Conservation (phyloP, 1,139 yeast species). For the Sugiyamaella novakii region DNA sequence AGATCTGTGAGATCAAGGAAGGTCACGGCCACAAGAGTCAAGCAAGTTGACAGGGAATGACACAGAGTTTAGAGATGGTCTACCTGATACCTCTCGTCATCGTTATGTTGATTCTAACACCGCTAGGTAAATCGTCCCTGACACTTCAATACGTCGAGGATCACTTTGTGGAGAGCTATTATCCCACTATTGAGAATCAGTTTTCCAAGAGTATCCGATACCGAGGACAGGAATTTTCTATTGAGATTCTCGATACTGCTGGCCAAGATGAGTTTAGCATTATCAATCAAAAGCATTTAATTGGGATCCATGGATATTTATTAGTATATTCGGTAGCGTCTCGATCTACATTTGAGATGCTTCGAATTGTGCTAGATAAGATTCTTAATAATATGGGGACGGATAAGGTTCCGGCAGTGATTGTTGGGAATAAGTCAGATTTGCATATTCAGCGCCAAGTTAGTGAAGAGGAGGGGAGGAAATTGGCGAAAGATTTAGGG, state of each 20-base stretch:
- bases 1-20: too few species aligned
- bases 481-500: slow-evolving; percentile 59
- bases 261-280: slow-evolving; percentile 85
- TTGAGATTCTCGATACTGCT: slow-evolving; percentile 88
- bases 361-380: slow-evolving; percentile 78
- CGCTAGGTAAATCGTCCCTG: slow-evolving; percentile 69
- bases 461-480: slow-evolving; percentile 61
- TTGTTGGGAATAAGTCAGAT: slow-evolving; percentile 85
- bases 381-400: slow-evolving; percentile 72
- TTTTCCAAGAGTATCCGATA: slow-evolving; percentile 70
- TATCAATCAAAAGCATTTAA: slow-evolving; percentile 75
- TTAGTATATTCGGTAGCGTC: slow-evolving; percentile 83
- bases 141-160: slow-evolving; percentile 88
- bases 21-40: too few species aligned
- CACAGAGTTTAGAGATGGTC: too few species aligned
- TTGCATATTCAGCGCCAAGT: slow-evolving; percentile 52
- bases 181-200: slow-evolving; percentile 90
- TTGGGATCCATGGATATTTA: slow-evolving; percentile 82
- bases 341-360: slow-evolving; percentile 73
- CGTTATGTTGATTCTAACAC: too few species aligned
- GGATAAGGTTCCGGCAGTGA: slow-evolving; percentile 71
- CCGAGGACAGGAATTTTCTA: slow-evolving; percentile 63
- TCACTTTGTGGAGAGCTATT: slow-evolving; percentile 84
- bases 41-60: too few species aligned
- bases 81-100: too few species aligned